A percentile compares a stretch with the other conserved stretches of the same genome.
phyloP scores from a whole-genome alignment of 176 grass and related monocot species.

The Ensete glaucum region DNA sequence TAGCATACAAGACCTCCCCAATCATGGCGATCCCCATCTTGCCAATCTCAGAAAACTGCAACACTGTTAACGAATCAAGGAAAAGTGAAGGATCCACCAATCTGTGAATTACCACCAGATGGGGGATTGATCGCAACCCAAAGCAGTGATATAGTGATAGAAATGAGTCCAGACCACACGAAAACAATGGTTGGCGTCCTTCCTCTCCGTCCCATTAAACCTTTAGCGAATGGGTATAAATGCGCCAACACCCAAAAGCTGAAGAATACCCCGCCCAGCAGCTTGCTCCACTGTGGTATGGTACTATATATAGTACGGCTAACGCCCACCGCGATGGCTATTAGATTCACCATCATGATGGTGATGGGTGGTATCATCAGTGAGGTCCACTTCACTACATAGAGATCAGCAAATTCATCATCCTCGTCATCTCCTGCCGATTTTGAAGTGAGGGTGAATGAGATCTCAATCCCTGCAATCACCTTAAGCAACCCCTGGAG shows the following conservation, averaged over 20 bases:
- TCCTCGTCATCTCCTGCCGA: constrained; percentile 69
- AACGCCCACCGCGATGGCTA: constrained; percentile 66
- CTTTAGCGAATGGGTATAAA: constrained; percentile 84
- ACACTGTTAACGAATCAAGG: neutral
- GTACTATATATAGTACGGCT: constrained; percentile 72
- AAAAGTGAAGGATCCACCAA: constrained; percentile 6
- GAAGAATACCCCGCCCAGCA: constrained; percentile 84
- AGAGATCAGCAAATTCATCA: constrained; percentile 80
- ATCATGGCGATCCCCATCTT: too few relatives aligned
- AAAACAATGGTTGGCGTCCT: constrained; percentile 70
- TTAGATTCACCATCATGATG: constrained; percentile 74
- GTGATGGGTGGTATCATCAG: constrained; percentile 55
- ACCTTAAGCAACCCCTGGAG: constrained; percentile 75
- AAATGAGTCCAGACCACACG: constrained; percentile 79
- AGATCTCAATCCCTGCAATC: constrained; percentile 67
- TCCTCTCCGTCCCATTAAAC: constrained; percentile 62
- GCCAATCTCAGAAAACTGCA: too few relatives aligned
- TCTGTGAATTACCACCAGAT: constrained; percentile 7
- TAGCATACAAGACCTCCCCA: too few relatives aligned
- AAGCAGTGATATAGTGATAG: constrained; percentile 79
- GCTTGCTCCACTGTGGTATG: constrained; percentile 77
- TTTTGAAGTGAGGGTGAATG: constrained; percentile 73
- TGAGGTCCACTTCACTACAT: constrained; percentile 65
- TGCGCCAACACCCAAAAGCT: constrained; percentile 96
- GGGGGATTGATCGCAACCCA: constrained; percentile 50